phyloP scores from a whole-genome alignment of 2,329 filamentous ascomycete genomes.

The Keithomyces neogunnii region DNA sequence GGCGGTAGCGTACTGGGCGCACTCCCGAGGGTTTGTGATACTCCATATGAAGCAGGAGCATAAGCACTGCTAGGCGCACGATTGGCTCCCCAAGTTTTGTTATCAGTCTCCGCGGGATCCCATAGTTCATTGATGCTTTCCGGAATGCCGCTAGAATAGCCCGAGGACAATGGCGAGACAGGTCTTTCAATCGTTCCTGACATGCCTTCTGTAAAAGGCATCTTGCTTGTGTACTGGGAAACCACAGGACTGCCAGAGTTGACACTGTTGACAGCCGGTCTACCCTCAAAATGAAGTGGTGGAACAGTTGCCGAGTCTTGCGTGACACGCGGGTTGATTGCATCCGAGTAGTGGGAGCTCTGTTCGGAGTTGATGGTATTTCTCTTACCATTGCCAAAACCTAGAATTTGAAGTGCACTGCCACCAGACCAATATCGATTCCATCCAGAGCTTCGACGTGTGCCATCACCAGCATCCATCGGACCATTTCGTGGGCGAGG shows the following conservation, averaged over 20 bases:
- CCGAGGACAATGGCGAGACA: slow-evolving; percentile 39
- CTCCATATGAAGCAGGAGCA: slow-evolving; percentile 30
- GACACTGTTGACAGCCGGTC: slow-evolving; percentile 56
- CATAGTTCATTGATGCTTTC: slow-evolving; percentile 52
- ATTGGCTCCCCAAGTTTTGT: slow-evolving; percentile 38
- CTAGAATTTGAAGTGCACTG: slow-evolving; percentile 57
- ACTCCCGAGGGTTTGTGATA: slow-evolving; percentile 29
- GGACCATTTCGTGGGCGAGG: slow-evolving; percentile 27
- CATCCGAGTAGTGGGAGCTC: slow-evolving; percentile 47
- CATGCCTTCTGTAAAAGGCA: slow-evolving; percentile 47
- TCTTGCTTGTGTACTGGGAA: slow-evolving; percentile 45
- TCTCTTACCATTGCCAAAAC: slow-evolving; percentile 42
- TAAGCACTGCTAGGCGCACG: slow-evolving; percentile 47
- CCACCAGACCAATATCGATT: slow-evolving; percentile 71
- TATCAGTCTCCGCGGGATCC: slow-evolving; percentile 35
- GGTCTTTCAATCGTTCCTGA: slow-evolving; percentile 54
- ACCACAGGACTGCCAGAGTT: slow-evolving; percentile 63
- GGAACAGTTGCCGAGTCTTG: slow-evolving; percentile 63
- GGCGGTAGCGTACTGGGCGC: slow-evolving; percentile 21
- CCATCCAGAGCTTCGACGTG: slow-evolving; percentile 63
- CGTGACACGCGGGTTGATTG: slow-evolving; percentile 35
- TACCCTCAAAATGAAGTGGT: slow-evolving; percentile 57
- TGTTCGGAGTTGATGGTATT: slow-evolving; percentile 45
- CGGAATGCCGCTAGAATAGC: slow-evolving; percentile 57
- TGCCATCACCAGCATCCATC: slow-evolving; percentile 30